Conservation (phyloP, 768 basidiomycete genomes). For the Lactifluus pinguis region DNA sequence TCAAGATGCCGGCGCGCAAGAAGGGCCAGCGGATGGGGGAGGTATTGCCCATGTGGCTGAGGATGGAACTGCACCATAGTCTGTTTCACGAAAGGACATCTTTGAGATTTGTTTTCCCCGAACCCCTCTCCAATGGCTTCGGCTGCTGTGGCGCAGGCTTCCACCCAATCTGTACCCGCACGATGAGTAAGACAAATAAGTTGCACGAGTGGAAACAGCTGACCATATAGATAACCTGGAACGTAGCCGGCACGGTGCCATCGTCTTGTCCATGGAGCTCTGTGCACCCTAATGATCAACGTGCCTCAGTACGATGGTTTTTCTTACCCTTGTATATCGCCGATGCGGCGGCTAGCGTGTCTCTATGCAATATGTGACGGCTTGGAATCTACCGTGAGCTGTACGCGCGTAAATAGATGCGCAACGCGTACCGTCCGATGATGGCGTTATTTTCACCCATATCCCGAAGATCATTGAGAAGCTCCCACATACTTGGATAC, state of each 20-base stretch:
- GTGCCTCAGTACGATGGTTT: background rate
- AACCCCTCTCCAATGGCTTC: slow-evolving; percentile 55
- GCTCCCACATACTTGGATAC: slow-evolving; percentile 95
- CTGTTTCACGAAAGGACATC: slow-evolving; percentile 37
- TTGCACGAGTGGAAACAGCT: slow-evolving; percentile 20
- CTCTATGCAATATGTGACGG: slow-evolving; percentile 61
- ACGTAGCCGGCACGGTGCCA: slow-evolving; percentile 86
- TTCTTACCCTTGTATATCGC: slow-evolving; percentile 82
- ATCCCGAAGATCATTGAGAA: slow-evolving; percentile 84
- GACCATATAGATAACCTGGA: slow-evolving; percentile 93
- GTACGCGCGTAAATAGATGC: background rate
- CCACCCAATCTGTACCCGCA: slow-evolving; percentile 62
- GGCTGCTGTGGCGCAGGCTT: slow-evolving; percentile 63
- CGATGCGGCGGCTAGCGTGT: slow-evolving; percentile 84
- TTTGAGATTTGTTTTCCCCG: slow-evolving; percentile 50
- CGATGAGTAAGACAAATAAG: background rate
- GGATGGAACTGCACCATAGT: background rate
- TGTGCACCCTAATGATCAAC: slow-evolving; percentile 25
- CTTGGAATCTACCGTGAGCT: slow-evolving; percentile 28
- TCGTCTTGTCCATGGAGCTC: slow-evolving; percentile 81
- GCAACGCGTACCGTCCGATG: slow-evolving; percentile 55
- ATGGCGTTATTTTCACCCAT: slow-evolving; percentile 98
- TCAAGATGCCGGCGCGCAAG: slow-evolving; percentile 33
- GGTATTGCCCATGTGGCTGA: background rate
- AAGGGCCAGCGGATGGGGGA: background rate